Evolutionary conservation across 1,284 basidiomycete genomes (phyloP).

Genomic region (Heterobasidion parviporum): DNA sequence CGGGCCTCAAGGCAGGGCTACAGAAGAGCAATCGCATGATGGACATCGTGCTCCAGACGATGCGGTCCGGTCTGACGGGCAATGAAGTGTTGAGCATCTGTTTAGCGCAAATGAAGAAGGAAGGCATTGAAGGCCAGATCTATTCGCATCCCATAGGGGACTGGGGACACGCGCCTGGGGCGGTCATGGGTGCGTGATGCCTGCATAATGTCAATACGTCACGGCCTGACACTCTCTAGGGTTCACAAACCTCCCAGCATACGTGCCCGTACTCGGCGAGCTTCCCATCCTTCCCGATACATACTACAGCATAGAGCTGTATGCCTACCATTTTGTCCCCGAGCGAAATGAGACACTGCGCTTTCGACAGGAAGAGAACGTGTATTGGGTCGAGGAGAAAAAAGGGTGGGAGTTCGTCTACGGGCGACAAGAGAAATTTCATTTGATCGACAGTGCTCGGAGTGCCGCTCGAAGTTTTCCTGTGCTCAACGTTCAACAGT

Average conservation of each 20-base stretch:
- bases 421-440: slow-evolving; percentile 38
- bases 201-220: not conserved
- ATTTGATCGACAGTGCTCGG: slow-evolving; percentile 25
- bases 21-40: slow-evolving; percentile 42
- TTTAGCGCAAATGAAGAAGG: slow-evolving; percentile 32
- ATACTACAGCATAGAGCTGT: slow-evolving; percentile 45
- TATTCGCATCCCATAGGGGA: slow-evolving; percentile 50
- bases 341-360: slow-evolving; percentile 39
- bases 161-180: slow-evolving; percentile 46
- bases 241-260: slow-evolving; percentile 36
- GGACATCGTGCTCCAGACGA: slow-evolving; percentile 35
- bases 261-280: slow-evolving; percentile 37
- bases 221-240: slow-evolving; percentile 18
- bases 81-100: slow-evolving; percentile 35
- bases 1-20: slow-evolving; percentile 34
- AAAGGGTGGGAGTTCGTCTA: slow-evolving; percentile 39
- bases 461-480: slow-evolving; percentile 8
- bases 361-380: slow-evolving; percentile 41
- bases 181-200: slow-evolving; percentile 34
- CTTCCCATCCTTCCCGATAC: slow-evolving; percentile 34
- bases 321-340: slow-evolving; percentile 38
- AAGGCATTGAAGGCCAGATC: slow-evolving; percentile 39
- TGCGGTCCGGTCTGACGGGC: slow-evolving; percentile 38
- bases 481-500: not conserved
- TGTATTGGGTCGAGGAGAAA: slow-evolving; percentile 33